Base-by-base conservation (phyloP, 495 filamentous ascomycete genomes). In the Symbiotaphrina buchneri region DNA sequence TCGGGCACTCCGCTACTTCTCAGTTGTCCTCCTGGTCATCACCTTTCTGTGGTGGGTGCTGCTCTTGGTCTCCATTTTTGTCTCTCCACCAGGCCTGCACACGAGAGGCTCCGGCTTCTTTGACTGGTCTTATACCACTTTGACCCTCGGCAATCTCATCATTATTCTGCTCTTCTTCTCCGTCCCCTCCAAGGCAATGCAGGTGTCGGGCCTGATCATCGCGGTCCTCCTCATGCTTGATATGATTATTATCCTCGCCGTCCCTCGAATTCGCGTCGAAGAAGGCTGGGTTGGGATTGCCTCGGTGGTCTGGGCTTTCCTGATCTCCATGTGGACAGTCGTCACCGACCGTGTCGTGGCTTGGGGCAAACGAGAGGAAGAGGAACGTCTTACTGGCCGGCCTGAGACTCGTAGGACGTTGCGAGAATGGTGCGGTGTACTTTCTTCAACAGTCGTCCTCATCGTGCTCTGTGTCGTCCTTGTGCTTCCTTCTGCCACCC, bases 41-140 rank as follows among this genome's bases (percentile, higher is more conserved):
- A 74, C 63, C 44, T 79, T 92, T 41, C 41, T 81, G 24, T 97
- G 87, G 84, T 94, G 87, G 85, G 60, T 75, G 5, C 52, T 94
- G 32, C 58, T 92, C 10, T 56, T 97, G 10, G 67, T 93, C 2
- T 76, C 77, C 14, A 67, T 73, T 32, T 97, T 97, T 49, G 67
- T 91, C 43, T 90, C 71, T 34, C 77, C 82, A 2, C 85, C 87
- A 0, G 67, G 71, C 31, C 69, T 93, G 44, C 68, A 90, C 45
- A 66, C 74, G 10, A 70, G 83, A 6, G 87, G 87, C 1, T 83
- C 79, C 18, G 83, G 83, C 5, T 97, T 91, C 64, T 83, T 83
- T 51, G 57, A 71, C 27, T 92, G 92, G 42, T 60, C 71, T 34
- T 93, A 74, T 47, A 62, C 74, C 3, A 76, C 74, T 8, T 44